Evolutionary conservation across 2,329 filamentous ascomycete genomes (phyloP), one percentile per base, ranked within the genome.

Genomic region (Lasiodiplodia sp.): DNA sequence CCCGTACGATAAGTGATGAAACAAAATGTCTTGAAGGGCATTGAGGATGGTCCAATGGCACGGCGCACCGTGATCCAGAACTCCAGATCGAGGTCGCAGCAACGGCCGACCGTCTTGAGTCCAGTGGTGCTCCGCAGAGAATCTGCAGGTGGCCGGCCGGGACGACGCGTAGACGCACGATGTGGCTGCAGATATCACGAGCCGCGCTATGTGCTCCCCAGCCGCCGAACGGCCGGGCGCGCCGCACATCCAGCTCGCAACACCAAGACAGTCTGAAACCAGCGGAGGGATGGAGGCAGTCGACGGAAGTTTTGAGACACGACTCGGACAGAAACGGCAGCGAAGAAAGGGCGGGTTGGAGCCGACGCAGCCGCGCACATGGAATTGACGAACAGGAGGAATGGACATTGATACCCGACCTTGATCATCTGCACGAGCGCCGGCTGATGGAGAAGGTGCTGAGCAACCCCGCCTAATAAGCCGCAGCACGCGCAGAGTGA

Each of bases 111-210:
- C 23, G 23, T 4, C 2, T 23, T n/a, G 38, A 11, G 34, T 44
- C 40, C 16, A 34, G 7, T 49, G n/a, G 18, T 63, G 31, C n/a
- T 25, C 44, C 60, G 51, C 60, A 64, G 37, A 52, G 44, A 64
- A 38, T 34, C 60, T 64, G 60, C 60, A 64, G 60, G 28, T 28
- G 6, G 58, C 58, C 11, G 40, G 55, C 18, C 47, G 44, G 60
- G 44, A 64, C 40, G 60, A 37, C 60, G 60, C 60, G 60, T 38
- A 37, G 12, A 64, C 60, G 60, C 60, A 64, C 60, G 47, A 64
- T 64, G 60, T 64, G 60, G 60, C 60, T 64, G 60, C 60, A 40
- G 31, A 52, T 53, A 53, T 64, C 60, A 64, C 60, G 60, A 64
- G 60, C 47, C 60, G 60, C 40, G 60, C 60, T 38, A n/a, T 63